phyloP scores from a whole-genome alignment of 2,329 filamentous ascomycete genomes.

The Stagonosporopsis vannaccii region DNA sequence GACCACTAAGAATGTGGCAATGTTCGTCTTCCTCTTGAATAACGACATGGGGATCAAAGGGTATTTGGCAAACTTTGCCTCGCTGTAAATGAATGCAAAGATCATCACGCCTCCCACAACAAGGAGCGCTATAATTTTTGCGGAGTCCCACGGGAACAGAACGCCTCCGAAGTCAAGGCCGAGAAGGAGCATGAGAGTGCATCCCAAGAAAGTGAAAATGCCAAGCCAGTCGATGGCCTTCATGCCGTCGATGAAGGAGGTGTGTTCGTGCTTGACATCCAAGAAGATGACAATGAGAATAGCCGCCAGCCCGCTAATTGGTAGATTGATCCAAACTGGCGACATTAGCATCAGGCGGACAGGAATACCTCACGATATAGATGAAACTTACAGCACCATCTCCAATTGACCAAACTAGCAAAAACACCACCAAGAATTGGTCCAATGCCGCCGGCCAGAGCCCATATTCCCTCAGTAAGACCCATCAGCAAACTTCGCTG shows the following conservation, averaged over 20 bases:
- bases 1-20: conserved; percentile 62
- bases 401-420: conserved; percentile 55
- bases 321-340: conserved; percentile 62
- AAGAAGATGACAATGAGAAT: conserved; percentile 60
- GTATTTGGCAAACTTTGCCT: conserved; percentile 68
- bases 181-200: conserved; percentile 61
- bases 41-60: conserved; percentile 73
- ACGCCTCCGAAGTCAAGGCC: conserved; percentile 63
- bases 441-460: conserved; percentile 60
- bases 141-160: conserved; percentile 61
- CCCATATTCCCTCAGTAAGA: conserved; percentile 62
- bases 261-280: conserved; percentile 63
- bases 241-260: conserved; percentile 57
- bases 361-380: too few species aligned
- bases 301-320: conserved; percentile 59
- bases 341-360: not conserved
- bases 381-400: conserved; percentile 56
- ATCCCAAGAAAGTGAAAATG: conserved; percentile 58
- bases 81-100: conserved; percentile 65
- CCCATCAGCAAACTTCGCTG: conserved; percentile 60
- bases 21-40: conserved; percentile 63
- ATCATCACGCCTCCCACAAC: conserved; percentile 59
- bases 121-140: conserved; percentile 63
- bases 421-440: conserved; percentile 63
- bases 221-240: conserved; percentile 64